phyloP scores from a whole-genome alignment of 768 basidiomycete genomes.

The Pleurotus eryngii region DNA sequence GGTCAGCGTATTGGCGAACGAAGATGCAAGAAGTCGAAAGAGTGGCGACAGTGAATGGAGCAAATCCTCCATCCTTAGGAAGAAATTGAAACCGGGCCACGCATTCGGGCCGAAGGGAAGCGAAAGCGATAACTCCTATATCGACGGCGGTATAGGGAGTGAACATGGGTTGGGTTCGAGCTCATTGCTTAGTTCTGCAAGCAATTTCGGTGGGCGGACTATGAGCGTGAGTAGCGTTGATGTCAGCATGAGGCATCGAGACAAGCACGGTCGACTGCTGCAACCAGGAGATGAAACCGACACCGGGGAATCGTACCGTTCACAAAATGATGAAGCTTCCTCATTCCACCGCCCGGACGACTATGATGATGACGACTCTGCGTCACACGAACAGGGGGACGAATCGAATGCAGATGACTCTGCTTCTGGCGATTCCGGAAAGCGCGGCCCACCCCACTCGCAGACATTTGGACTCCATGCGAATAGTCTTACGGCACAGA shows the following conservation, averaged over 20 bases:
- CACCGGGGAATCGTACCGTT: neutral
- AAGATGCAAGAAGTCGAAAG: constrained; percentile 24
- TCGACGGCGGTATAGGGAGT: neutral
- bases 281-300: constrained; percentile 1
- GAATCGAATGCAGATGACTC: constrained; percentile 35
- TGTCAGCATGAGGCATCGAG: neutral
- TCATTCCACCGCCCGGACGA: constrained; percentile 18
- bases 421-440: constrained; percentile 39
- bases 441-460: constrained; percentile 52
- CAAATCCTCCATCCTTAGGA: constrained; percentile 23
- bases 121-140: constrained; percentile 1
- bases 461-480: constrained; percentile 61
- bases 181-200: neutral
- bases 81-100: constrained; percentile 1
- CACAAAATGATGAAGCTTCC: constrained; percentile 14
- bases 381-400: constrained; percentile 32
- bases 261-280: neutral
- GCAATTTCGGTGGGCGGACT: neutral
- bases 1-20: constrained; percentile 6
- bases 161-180: neutral
- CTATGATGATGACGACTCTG: constrained; percentile 23
- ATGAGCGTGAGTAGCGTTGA: neutral
- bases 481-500: constrained; percentile 68
- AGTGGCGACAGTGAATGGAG: constrained; percentile 51
- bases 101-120: neutral